phyloP scores from a whole-genome alignment of 108 stramenopile genomes.

The Nitzschia palea region DNA sequence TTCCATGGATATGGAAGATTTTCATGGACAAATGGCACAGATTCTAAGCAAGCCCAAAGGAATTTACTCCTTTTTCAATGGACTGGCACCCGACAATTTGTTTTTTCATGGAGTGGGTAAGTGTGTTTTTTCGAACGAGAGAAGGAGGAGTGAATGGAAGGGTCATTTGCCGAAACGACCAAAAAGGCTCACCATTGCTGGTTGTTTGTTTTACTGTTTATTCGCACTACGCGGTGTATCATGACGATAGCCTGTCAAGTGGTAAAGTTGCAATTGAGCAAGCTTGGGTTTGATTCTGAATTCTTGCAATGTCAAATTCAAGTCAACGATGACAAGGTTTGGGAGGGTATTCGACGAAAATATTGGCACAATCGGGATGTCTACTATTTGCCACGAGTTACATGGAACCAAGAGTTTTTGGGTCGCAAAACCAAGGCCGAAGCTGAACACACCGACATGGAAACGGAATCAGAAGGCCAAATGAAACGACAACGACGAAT shows the following conservation, averaged over 20 bases:
- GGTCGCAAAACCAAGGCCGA: constrained; percentile 35
- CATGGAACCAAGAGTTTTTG: constrained; percentile 57
- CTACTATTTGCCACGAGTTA: constrained; percentile 84
- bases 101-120: constrained; percentile 92
- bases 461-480: constrained; percentile 9
- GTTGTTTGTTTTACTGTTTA: not conserved
- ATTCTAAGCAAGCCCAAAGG: constrained; percentile 69
- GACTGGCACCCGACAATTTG: constrained; percentile 91
- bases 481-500: constrained; percentile 22
- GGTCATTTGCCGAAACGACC: not conserved
- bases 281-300: constrained; percentile 74
- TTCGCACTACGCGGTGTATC: not conserved
- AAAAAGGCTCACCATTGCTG: not conserved
- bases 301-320: constrained; percentile 83
- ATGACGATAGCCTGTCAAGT: constrained; percentile 59
- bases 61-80: constrained; percentile 91
- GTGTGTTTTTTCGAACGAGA: not conserved
- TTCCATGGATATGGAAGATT: constrained; percentile 87
- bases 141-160: too few relatives aligned
- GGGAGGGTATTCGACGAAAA: constrained; percentile 88
- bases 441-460: not conserved
- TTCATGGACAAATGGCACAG: constrained; percentile 62
- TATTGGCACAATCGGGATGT: constrained; percentile 91
- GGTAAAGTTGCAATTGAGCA: constrained; percentile 73
- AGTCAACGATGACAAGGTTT: constrained; percentile 64